Base-by-base conservation (phyloP, 441 rosid genomes). In the Corymbia citriodora region DNA sequence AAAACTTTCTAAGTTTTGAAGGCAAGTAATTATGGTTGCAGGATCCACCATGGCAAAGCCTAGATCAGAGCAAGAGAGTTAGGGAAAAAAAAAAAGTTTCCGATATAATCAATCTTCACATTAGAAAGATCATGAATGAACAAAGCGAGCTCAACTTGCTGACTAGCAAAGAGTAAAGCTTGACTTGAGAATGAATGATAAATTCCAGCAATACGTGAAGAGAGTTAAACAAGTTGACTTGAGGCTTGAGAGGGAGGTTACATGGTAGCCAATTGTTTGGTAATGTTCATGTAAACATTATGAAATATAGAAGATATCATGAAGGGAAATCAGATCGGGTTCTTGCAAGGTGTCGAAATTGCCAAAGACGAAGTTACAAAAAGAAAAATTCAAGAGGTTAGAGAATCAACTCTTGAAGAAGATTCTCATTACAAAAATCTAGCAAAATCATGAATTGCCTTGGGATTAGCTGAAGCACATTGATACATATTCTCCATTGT, bases 281-380 rank as follows among this genome's bases (percentile, higher is more conserved):
- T 31, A n/a, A 12, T 61, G 12, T 61, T 61, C 8, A 27, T 27
- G 68, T 61, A 31, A 27, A 27, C 29, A 3, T 27, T 27, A 59
- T 14, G 5, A 59, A 59, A 10, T 25, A 59, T 25, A 25, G 12
- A 3, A 59, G 0, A 25, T 25, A 25, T 25, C 65, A 19, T 25
- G n/a, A 25, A 10, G 15, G 65, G 13, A 5, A 59, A 27, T 59
- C 15, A 59, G 0, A 59, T 10, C 65, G 25, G 15, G 6, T 59
- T 59, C 65, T 59, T 59, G 65, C n/a, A 59, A 59, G 7, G n/a
- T 27, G 14, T 59, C 65, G 10, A 25, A 25, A 14, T 59, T 59
- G n/a, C 1, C 1, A 6, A 25, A 25, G 65, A 59, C n/a, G 5
- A 2, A 2, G 15, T 25, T 25, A 4, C 8, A 25, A 59, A 23